Evolutionary conservation across 2,329 filamentous ascomycete genomes (phyloP), one percentile per base, ranked within the genome.

Genomic region (Endothia cerciana): DNA sequence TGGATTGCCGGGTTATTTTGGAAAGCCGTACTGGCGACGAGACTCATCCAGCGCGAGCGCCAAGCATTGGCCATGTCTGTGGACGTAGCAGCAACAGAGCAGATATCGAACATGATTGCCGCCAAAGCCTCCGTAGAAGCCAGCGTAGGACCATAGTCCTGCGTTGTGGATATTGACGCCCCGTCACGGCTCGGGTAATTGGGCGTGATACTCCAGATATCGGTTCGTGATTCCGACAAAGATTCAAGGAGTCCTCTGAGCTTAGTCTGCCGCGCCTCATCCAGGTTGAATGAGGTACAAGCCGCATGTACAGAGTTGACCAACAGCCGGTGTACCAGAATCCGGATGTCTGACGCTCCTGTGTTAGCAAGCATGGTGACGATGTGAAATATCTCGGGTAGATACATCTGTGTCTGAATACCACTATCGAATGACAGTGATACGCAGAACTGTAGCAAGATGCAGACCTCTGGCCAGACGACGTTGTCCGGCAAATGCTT

Each of bases 1-100:
- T 91, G 89, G 64, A 91, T 89, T 2, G 89, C 88, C 10, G 88
- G 89, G 72, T 91, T 91, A 72, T 88, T 90, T 73, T 91, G 89
- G 73, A 91, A 91, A 0, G 89, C 89, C 11, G 88, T 91, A 72
- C 89, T 91, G 19, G 89, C 88, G 47, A 91, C 88, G 28, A 91
- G 78, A 71, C 88, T 90, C 89, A 91, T 91, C 89, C 89, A 91
- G 25, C 89, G 83, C 25, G 89, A 88, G 33, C 89, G 84, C 89
- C 89, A 91, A 19, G 86, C 83, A 71, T 91, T 91, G 28, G 87
- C 85, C 71, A 89, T 80, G 70, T 91, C 87, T 10, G 87, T 77
- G 0, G 87, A 87, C 13, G 88, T 86, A 15, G 89, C 88, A 3
- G 88, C 88, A 19, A 89, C 79, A 1, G 83, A 80, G 68, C 86